These are phyloP conservation scores for Tetradesmus lagerheimii DNA, from an alignment of 139 green algal species.

Conservation along the genomic window DNA sequence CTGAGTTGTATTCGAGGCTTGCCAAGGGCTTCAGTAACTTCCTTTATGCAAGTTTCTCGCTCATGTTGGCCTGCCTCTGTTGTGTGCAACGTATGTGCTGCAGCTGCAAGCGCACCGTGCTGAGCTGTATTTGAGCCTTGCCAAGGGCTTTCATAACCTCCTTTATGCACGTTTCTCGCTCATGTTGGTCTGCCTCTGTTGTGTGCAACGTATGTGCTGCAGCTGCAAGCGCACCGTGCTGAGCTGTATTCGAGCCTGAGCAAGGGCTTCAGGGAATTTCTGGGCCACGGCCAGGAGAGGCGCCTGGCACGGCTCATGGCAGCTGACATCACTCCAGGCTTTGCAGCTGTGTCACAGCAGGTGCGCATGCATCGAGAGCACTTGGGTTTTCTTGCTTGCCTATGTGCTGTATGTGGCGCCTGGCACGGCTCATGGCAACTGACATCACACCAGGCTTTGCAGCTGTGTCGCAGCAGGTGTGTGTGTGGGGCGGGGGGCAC, in stretches of 20 bases:
- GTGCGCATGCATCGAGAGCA: no score
- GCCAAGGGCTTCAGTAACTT: no score
- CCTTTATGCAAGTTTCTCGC: no score
- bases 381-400: no score
- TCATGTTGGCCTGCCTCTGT: no score
- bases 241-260: slow-evolving; percentile 25
- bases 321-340: slow-evolving; percentile 42
- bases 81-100: neutral
- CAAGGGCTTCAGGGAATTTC: slow-evolving; percentile 32
- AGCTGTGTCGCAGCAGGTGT: neutral
- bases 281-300: slow-evolving; percentile 19
- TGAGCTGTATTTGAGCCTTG: slow-evolving; percentile 20
- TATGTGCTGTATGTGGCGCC: neutral
- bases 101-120: slow-evolving; percentile 46
- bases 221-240: slow-evolving; percentile 46
- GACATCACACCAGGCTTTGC: neutral
- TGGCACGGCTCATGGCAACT: no score
- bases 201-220: no score
- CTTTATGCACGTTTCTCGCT: no score
- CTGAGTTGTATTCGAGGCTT: neutral
- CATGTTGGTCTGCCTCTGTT: no score
- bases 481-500: no score
- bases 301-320: neutral
- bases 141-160: no score
- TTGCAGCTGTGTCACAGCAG: slow-evolving; percentile 44